phyloP scores from a whole-genome alignment of 129 eudicot species.

The Flaveria linearis region DNA sequence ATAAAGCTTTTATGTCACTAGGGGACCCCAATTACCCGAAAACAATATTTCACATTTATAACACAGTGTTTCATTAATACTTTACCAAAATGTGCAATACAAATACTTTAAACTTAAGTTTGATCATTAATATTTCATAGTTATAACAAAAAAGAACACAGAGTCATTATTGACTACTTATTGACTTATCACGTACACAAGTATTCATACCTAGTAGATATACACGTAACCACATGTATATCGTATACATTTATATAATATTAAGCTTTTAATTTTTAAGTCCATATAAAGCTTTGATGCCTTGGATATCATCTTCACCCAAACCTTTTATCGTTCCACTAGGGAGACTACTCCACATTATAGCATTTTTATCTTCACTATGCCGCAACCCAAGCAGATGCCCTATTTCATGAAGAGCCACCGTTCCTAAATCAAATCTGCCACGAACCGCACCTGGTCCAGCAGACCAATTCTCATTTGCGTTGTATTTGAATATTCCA shows the following conservation, averaged over 20 bases:
- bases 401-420: slow-evolving; percentile 26
- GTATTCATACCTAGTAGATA: not conserved
- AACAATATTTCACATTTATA: too few relatives aligned
- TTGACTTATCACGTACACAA: too few relatives aligned
- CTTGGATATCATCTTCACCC: slow-evolving; percentile 17
- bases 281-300: slow-evolving; percentile 21
- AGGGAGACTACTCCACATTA: not conserved
- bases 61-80: too few relatives aligned
- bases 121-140: too few relatives aligned
- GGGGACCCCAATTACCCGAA: too few relatives aligned
- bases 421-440: not conserved
- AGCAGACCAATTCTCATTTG: not conserved
- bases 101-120: too few relatives aligned
- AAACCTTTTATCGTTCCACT: not conserved
- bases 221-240: not conserved
- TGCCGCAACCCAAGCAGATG: slow-evolving; percentile 25
- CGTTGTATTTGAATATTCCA: slow-evolving; percentile 25
- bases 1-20: too few relatives aligned
- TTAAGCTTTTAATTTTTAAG: not conserved
- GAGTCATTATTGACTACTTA: too few relatives aligned
- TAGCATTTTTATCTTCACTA: slow-evolving; percentile 1
- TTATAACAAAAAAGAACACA: too few relatives aligned
- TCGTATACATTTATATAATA: not conserved
- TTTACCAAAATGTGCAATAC: too few relatives aligned
- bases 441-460: not conserved